Evolutionary conservation across 331 rosid genomes (phyloP), one percentile per base, ranked within the genome.

Genomic region (Malus hybrid): DNA sequence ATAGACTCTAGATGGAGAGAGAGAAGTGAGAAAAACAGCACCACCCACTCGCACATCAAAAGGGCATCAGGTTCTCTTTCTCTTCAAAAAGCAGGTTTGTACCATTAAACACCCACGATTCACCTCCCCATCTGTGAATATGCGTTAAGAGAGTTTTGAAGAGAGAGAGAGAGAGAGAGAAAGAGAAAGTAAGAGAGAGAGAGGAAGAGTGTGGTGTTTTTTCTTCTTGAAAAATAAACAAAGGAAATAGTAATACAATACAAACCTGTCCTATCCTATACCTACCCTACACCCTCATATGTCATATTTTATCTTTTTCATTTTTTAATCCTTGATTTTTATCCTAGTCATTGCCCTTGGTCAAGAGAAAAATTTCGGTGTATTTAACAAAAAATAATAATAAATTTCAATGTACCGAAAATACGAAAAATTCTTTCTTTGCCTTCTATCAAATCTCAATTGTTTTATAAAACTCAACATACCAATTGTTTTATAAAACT

Each of bases 71-170:
- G 78, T 70, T 74, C 79, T 80, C 77, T 80, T 69, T 74, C 70
- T 57, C 64, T 71, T 75, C 71, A 78, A 66, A 86, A 79, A 79
- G 84, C 83, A 76, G 68, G 83, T 52, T 76, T 82, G 85, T 67
- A 77, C 81, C 81, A 76, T 67, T 83, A 70, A 75, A 65, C 79
- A 62, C 82, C 86, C 79, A 79, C 80, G 86, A 82, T 82, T 77
- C 85, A 80, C 78, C 84, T 52, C 80, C 80, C 84, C 74, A 79
- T 80, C 82, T 73, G 82, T 85, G 88, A 85, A 85, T 82, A 79
- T 85, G 80, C 88, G 86, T 73, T 65, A 33, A 46, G 44, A 42
- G 52, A 50, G 54, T 22, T 65, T 70, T 67, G 50, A 18, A 32
- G 36, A 62, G 48, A 69, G 54, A 75, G 32, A 65, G n/a, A 71